phyloP scores from a whole-genome alignment of 1,284 basidiomycete genomes.

The Chalciporus sp. region DNA sequence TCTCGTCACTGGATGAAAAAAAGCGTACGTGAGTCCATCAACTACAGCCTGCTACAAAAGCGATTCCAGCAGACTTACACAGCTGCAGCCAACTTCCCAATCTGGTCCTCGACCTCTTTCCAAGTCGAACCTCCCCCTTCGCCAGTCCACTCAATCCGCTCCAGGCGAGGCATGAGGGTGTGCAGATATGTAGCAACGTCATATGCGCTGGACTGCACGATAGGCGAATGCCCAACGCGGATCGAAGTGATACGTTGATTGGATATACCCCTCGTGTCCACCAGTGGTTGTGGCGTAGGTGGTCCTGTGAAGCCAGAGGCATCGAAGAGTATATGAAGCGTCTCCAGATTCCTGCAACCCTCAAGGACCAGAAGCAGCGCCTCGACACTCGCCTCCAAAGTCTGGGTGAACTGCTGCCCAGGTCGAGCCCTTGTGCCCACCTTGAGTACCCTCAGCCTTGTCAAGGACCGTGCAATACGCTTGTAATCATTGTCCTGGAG shows the following conservation, averaged over 20 bases:
- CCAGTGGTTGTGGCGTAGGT: neutral
- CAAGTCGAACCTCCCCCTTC: no score
- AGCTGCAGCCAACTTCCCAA: no score
- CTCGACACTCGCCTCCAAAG: constrained; percentile 2
- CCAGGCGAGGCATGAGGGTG: constrained; percentile 18
- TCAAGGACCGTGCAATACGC: constrained; percentile 10
- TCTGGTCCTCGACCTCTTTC: no score
- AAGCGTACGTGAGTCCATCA: no score
- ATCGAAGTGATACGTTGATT: constrained; percentile 11
- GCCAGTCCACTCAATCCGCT: neutral
- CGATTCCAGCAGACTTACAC: no score
- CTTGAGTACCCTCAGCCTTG: constrained; percentile 13
- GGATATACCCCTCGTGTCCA: constrained; percentile 6
- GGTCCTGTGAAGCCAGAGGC: constrained; percentile 2
- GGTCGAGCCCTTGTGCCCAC: constrained; percentile 12
- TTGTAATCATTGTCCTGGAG: constrained; percentile 10
- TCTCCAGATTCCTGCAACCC: constrained; percentile 15
- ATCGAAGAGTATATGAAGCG: constrained; percentile 20
- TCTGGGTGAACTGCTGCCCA: constrained; percentile 3
- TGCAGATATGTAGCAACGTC: constrained; percentile 9
- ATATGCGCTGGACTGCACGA: neutral
- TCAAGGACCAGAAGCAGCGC: constrained; percentile 17
- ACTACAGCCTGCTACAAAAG: no score
- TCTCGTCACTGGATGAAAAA: no score
- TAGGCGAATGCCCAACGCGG: constrained; percentile 16